These are phyloP conservation scores for Fermentozyma sake DNA, from an alignment of 1,139 yeast species.

Conservation along the genomic window DNA sequence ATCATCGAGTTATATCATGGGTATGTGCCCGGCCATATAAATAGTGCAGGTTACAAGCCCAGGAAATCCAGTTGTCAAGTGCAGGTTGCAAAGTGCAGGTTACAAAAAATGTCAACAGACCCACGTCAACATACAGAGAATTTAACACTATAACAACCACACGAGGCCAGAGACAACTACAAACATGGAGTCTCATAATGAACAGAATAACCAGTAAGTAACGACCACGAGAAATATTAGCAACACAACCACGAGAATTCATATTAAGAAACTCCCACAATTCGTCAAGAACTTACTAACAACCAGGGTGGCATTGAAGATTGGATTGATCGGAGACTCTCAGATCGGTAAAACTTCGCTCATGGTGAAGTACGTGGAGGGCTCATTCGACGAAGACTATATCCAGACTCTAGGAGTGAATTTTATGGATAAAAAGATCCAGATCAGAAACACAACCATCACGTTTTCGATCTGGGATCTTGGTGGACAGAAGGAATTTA, in stretches of 20 bases:
- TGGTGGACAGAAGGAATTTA: conserved; percentile 95
- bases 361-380: conserved; percentile 96
- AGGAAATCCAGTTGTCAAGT: too few relatives aligned
- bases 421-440: conserved; percentile 88
- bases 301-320: conserved; percentile 69
- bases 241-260: too few relatives aligned
- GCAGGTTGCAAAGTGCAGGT: too few relatives aligned
- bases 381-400: conserved; percentile 86
- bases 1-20: too few relatives aligned
- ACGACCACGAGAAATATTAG: too few relatives aligned
- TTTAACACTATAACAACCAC: too few relatives aligned
- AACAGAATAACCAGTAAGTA: conserved; percentile 39
- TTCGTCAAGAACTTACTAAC: conserved; percentile 1
- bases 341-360: conserved; percentile 97
- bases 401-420: conserved; percentile 94
- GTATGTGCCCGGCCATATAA: too few relatives aligned
- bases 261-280: conserved; percentile 1
- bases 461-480: conserved; percentile 94
- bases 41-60: too few relatives aligned
- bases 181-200: conserved; percentile 17
- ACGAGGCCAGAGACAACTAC: too few relatives aligned
- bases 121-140: too few relatives aligned
- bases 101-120: too few relatives aligned
- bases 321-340: conserved; percentile 94
- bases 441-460: conserved; percentile 82